Percentiles rank a stretch among this genome's conserved stretches.
Evolutionary conservation across 164 flowering plant species (phyloP).

Genomic region (Kalanchoe fedtschenkoi): DNA sequence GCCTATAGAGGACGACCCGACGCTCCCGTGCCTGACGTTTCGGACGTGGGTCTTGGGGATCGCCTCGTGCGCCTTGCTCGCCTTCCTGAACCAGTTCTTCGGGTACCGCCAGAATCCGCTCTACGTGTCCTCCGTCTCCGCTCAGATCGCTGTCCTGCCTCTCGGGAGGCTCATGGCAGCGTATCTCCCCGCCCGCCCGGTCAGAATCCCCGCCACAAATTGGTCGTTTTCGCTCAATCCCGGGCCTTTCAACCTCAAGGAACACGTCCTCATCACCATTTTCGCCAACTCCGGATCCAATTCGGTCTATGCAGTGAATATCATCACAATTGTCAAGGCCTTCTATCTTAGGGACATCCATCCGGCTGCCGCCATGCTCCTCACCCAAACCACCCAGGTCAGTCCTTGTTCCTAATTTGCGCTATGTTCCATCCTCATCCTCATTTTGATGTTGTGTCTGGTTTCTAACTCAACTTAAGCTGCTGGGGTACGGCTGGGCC

Average conservation of each 20-base stretch:
- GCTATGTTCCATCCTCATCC: neutral
- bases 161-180: conserved; percentile 40
- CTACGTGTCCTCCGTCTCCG: conserved; percentile 30
- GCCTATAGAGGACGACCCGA: conserved; percentile 40
- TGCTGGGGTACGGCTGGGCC: conserved; percentile 54
- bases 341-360: conserved; percentile 32
- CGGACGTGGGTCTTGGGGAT: conserved; percentile 46
- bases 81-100: conserved; percentile 49
- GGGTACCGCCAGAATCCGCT: conserved; percentile 32
- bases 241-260: conserved; percentile 51
- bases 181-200: conserved; percentile 14
- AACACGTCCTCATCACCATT: conserved; percentile 58
- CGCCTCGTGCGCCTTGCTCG: conserved; percentile 22
- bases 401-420: neutral
- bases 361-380: conserved; percentile 33
- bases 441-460: neutral
- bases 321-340: conserved; percentile 51
- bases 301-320: conserved; percentile 37
- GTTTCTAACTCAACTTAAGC: conserved; percentile 12
- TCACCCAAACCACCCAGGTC: conserved; percentile 48
- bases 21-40: conserved; percentile 30
- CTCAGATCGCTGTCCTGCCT: conserved; percentile 43
- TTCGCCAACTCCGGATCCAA: conserved; percentile 46
- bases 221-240: conserved; percentile 48
- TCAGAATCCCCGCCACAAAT: conserved; percentile 18